Evolutionary conservation across 2,329 filamentous ascomycete genomes (phyloP).

Genomic region (Hypoxylon sp.): DNA sequence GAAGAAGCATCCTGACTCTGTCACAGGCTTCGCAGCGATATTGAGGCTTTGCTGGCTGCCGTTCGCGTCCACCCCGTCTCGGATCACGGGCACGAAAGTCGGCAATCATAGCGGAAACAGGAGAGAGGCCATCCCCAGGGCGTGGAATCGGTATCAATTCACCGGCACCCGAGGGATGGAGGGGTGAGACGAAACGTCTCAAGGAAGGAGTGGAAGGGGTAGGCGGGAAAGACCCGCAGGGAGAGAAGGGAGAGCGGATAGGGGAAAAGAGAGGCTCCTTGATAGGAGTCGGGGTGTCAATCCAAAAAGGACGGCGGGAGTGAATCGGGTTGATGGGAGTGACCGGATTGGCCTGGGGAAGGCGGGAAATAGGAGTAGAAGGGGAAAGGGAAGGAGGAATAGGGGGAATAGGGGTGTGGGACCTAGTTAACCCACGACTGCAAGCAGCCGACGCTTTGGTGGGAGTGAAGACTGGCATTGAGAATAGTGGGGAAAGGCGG

Average conservation of each 20-base stretch:
- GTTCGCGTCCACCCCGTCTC: slow-evolving; percentile 13
- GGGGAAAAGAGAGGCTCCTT: slow-evolving; percentile 21
- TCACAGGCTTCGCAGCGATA: slow-evolving; percentile 19
- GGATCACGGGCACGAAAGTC: slow-evolving; percentile 15
- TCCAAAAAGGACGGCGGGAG: neutral
- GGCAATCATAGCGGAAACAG: slow-evolving; percentile 8
- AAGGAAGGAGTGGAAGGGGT: slow-evolving; percentile 31
- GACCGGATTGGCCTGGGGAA: neutral
- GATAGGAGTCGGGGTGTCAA: slow-evolving; percentile 18
- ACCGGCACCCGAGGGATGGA: slow-evolving; percentile 31
- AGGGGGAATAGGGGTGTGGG: slow-evolving; percentile 31
- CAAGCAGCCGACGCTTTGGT: slow-evolving; percentile 42
- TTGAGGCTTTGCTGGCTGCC: neutral
- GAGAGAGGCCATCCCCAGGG: slow-evolving; percentile 6
- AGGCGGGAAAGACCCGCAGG: slow-evolving; percentile 23
- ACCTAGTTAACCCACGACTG: slow-evolving; percentile 46
- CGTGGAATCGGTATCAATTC: slow-evolving; percentile 33
- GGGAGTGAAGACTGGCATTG: slow-evolving; percentile 34
- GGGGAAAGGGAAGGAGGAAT: slow-evolving; percentile 10
- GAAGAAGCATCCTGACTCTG: slow-evolving; percentile 36
- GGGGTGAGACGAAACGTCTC: slow-evolving; percentile 27
- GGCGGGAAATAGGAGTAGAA: slow-evolving; percentile 7
- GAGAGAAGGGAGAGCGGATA: slow-evolving; percentile 33
- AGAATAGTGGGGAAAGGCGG: slow-evolving; percentile 2
- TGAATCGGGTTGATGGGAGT: slow-evolving; percentile 5